Evolutionary conservation across 2,329 filamentous ascomycete species (phyloP).

Genomic region (Stagonosporopsis rhizophila): DNA sequence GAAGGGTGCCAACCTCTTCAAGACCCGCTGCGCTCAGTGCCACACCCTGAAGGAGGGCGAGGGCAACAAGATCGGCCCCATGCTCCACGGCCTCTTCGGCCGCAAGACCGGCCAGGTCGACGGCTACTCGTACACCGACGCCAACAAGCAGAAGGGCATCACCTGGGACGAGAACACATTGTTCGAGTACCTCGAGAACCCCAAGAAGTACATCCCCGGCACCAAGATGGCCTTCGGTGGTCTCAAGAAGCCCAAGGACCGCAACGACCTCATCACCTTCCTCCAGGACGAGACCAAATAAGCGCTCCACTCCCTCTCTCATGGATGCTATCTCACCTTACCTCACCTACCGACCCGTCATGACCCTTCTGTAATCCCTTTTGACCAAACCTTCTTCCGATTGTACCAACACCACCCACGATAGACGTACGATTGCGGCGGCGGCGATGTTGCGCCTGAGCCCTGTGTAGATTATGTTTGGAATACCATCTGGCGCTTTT

Average conservation of each 20-base stretch:
- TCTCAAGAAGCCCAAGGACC: slow-evolving; percentile 99
- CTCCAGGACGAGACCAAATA: slow-evolving; percentile 75
- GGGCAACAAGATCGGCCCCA: slow-evolving; percentile 97
- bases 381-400: slow-evolving; percentile 33
- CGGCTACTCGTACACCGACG: slow-evolving; percentile 97
- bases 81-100: slow-evolving; percentile 96
- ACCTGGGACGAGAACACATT: slow-evolving; percentile 86
- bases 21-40: slow-evolving; percentile 98
- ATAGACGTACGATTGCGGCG: slow-evolving; percentile 51
- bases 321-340: slow-evolving; percentile 20
- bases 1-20: slow-evolving; percentile 99
- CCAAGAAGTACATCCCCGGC: slow-evolving; percentile 99
- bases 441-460: slow-evolving; percentile 31
- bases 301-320: slow-evolving; percentile 51
- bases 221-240: slow-evolving; percentile 99
- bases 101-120: slow-evolving; percentile 91
- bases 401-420: slow-evolving; percentile 50
- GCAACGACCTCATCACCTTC: slow-evolving; percentile 96
- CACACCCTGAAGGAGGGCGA: slow-evolving; percentile 91
- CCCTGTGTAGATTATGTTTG: slow-evolving; percentile 47
- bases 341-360: slow-evolving; percentile 31
- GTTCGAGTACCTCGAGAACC: slow-evolving; percentile 99
- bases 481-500: slow-evolving; percentile 44
- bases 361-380: slow-evolving; percentile 38
- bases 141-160: slow-evolving; percentile 98